Evolutionary conservation across 208 protist species (phyloP).

Genomic region (Acanthamoeba castellanii): DNA sequence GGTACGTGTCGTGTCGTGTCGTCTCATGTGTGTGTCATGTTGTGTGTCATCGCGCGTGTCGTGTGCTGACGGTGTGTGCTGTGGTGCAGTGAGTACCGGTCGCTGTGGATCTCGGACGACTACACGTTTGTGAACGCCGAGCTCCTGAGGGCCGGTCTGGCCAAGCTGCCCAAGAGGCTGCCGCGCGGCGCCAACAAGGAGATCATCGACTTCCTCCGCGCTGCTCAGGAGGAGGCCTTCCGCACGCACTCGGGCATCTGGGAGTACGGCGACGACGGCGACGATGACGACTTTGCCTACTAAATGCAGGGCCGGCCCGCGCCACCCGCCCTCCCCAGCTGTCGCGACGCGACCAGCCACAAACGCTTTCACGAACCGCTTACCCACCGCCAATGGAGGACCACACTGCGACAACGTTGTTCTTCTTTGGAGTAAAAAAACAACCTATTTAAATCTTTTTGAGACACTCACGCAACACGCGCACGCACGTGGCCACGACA

Average conservation of each 20-base stretch:
- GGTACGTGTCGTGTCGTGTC: background rate
- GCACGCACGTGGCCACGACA: too few species aligned
- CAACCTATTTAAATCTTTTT: background rate
- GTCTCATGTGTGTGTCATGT: background rate
- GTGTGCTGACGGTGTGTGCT: background rate
- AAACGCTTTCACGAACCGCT: background rate
- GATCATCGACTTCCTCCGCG: constrained; percentile 59
- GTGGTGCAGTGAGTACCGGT: constrained; percentile 45
- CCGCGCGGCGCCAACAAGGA: constrained; percentile 68
- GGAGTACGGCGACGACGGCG: constrained; percentile 74
- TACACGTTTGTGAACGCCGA: constrained; percentile 68
- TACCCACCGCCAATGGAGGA: too few species aligned
- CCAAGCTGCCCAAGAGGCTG: constrained; percentile 40
- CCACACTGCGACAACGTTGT: background rate
- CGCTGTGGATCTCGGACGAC: constrained; percentile 38
- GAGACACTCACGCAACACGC: background rate
- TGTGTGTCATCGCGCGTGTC: background rate
- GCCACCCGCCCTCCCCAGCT: background rate
- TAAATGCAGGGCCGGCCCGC: background rate
- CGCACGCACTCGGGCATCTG: constrained; percentile 55
- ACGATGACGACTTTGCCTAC: constrained; percentile 62
- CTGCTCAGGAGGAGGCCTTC: constrained; percentile 58
- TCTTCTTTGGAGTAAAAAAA: background rate
- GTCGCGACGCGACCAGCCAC: background rate
- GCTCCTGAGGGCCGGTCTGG: constrained; percentile 58